phyloP scores from a whole-genome alignment of 2,329 filamentous ascomycete genomes.

The Diaporthe humulicola region DNA sequence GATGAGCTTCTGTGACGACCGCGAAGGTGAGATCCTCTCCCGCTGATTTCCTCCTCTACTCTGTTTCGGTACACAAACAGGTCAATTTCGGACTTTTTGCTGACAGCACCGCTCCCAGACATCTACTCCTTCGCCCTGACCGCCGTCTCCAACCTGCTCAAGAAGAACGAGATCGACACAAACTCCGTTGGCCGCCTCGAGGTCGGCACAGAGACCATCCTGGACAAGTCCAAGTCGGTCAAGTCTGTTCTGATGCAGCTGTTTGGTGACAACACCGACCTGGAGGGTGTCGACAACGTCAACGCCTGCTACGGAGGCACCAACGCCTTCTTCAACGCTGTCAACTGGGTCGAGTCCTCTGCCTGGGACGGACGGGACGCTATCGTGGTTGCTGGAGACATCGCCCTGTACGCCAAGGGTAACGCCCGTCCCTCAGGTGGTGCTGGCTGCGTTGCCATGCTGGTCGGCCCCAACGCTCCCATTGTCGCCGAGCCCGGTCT shows the following conservation, averaged over 20 bases:
- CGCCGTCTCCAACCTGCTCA: constrained; percentile 80
- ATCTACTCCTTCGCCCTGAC: constrained; percentile 91
- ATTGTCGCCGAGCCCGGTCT: constrained; percentile 83
- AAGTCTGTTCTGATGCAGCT: constrained; percentile 91
- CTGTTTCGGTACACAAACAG: neutral
- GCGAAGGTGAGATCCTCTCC: constrained; percentile 74
- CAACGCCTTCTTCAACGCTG: constrained; percentile 84
- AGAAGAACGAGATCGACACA: constrained; percentile 86
- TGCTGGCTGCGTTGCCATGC: constrained; percentile 82
- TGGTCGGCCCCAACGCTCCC: constrained; percentile 83
- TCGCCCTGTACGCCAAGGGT: constrained; percentile 88
- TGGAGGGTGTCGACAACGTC: constrained; percentile 86
- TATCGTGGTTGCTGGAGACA: constrained; percentile 85
- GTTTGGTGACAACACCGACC: constrained; percentile 85
- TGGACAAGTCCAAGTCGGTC: constrained; percentile 93
- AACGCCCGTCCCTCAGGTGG: constrained; percentile 85
- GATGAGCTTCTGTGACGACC: constrained; percentile 93
- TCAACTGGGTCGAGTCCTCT: constrained; percentile 91
- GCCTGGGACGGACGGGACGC: constrained; percentile 88
- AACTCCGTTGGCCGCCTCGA: constrained; percentile 84
- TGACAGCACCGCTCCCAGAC: constrained; percentile 63
- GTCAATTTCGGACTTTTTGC: neutral
- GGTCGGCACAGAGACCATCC: constrained; percentile 86
- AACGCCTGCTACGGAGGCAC: constrained; percentile 91
- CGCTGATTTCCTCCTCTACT: neutral